Evolutionary conservation across 2,329 filamentous ascomycete species (phyloP).

Genomic region (Penicillium sp.): DNA sequence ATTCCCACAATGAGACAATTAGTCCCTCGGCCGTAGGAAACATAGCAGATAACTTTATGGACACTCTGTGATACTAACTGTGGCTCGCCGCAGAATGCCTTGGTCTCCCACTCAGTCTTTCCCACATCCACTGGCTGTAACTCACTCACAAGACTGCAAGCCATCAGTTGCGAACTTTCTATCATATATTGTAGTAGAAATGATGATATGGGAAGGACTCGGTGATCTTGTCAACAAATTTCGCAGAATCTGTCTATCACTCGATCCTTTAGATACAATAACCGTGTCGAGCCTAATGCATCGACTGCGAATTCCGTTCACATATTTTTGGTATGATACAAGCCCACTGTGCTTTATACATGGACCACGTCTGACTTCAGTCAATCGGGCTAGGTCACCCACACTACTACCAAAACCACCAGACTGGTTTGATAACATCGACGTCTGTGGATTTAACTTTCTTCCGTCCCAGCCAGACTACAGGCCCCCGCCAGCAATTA

Average conservation of each 20-base stretch:
- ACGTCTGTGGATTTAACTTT: conserved; percentile 75
- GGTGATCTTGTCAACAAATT: conserved; percentile 91
- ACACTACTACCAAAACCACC: conserved; percentile 72
- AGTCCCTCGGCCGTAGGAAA: no score
- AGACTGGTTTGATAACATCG: conserved; percentile 71
- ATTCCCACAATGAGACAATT: no score
- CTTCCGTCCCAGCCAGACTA: conserved; percentile 66
- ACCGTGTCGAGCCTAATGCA: conserved; percentile 79
- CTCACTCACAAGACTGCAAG: conserved; percentile 73
- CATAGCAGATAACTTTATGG: no score
- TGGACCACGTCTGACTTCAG: no score
- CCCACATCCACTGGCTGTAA: conserved; percentile 80
- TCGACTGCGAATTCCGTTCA: conserved; percentile 75
- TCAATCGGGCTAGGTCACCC: conserved; percentile 54
- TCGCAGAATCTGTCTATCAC: conserved; percentile 67
- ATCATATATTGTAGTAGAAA: conserved; percentile 79
- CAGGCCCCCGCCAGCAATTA: conserved; percentile 66
- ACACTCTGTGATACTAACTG: no score
- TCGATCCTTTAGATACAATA: conserved; percentile 75
- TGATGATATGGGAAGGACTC: conserved; percentile 90
- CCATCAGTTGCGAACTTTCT: conserved; percentile 74
- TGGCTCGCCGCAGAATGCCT: conserved; percentile 62
- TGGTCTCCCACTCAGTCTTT: conserved; percentile 85
- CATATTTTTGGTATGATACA: conserved; percentile 72
- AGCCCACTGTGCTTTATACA: not conserved